Evolutionary conservation across 2,329 filamentous ascomycete species (phyloP).

Genomic region (Botrytis pseudocinerea): DNA sequence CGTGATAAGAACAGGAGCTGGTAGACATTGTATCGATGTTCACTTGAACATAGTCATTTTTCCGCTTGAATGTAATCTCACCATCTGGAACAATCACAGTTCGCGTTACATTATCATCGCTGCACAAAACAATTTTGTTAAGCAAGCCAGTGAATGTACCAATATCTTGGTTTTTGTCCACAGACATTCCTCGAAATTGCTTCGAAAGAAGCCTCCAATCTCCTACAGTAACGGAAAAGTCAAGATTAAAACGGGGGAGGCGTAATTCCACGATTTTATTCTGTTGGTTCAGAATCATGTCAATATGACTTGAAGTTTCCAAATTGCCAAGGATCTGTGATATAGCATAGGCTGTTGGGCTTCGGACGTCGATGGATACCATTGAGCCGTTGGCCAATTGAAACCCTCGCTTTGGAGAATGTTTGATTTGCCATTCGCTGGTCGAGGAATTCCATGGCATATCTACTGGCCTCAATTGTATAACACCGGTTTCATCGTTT

Average conservation of each 20-base stretch:
- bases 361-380: conserved; percentile 42
- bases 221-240: conserved; percentile 46
- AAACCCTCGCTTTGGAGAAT: not conserved
- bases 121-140: conserved; percentile 51
- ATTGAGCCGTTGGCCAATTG: conserved; percentile 30
- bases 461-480: conserved; percentile 33
- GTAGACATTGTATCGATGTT: conserved; percentile 35
- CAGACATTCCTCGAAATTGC: conserved; percentile 51
- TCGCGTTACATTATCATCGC: conserved; percentile 44
- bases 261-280: conserved; percentile 42
- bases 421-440: conserved; percentile 36
- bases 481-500: not conserved
- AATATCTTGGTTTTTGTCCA: conserved; percentile 50
- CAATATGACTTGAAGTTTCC: conserved; percentile 42
- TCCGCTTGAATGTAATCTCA: conserved; percentile 24
- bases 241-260: conserved; percentile 50
- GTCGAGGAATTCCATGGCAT: conserved; percentile 38
- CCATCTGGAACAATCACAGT: conserved; percentile 34
- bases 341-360: conserved; percentile 41
- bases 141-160: conserved; percentile 51
- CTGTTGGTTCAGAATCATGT: conserved; percentile 39
- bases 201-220: conserved; percentile 45
- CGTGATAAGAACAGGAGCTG: conserved; percentile 40
- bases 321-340: conserved; percentile 43
- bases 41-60: conserved; percentile 42